Base-by-base conservation (phyloP, 2,329 filamentous ascomycete species). In the Talaromyces sp. region DNA sequence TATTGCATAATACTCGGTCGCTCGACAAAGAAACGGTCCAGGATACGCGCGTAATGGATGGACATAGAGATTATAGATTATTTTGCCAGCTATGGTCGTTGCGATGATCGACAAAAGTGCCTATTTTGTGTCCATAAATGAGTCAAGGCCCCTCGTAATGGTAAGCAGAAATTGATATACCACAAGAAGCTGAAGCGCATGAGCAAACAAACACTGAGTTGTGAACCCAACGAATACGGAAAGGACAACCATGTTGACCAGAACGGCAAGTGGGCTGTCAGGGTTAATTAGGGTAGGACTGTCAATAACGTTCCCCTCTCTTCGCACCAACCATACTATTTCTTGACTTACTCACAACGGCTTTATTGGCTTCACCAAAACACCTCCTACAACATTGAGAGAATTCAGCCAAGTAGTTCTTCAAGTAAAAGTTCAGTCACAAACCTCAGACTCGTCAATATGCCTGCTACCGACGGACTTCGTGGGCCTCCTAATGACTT, bases 41-140 rank as follows among this genome's bases (percentile, higher is more conserved):
- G 69, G 69, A 50, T 67, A 71, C 25, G 58, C 62, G 21, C 57
- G 60, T 1, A 72, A 66, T 7, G 70, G 69, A 42, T 71, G 69
- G 33, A 72, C 65, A 57, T 57, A 69, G n/a, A 67, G 7, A 55
- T 66, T 63, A 72, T 73, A 65, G 28, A 72, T 18, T 14, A 55
- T 28, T 25, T 54, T 52, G 48, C n/a, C 33, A 21, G 44, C 7
- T 54, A 23, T 31, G 9, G 18, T 18, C 18, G 25, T 37, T 3
- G 50, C 14, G 5, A 55, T 11, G 18, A 44, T 6, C 11, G 37
- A 11, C 18, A 61, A 12, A 23, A 14, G 14, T 42, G 31, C 59
- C 59, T 55, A 48, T 40, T 33, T 37, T 25, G n/a, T 42, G 23
- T 1, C 1, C 14, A 6, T 48, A 2, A 18, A 28, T 37, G 33